phyloP scores from a whole-genome alignment of 345 rosid species.

The Microthlaspi erraticum region DNA sequence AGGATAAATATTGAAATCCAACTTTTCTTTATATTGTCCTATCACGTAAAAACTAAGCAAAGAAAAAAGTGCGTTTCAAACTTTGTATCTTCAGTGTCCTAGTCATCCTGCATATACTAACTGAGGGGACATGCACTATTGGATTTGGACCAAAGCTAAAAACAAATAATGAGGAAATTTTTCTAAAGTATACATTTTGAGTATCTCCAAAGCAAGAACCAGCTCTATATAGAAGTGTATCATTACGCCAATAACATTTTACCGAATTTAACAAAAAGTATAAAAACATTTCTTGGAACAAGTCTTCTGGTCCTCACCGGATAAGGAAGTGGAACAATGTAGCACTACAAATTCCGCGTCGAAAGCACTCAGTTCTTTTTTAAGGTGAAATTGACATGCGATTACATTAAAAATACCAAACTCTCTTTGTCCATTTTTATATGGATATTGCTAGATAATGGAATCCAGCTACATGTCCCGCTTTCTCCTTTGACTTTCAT shows the following conservation, averaged over 20 bases:
- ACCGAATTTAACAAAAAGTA: neutral
- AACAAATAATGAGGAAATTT: neutral
- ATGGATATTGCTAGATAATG: slow-evolving; percentile 28
- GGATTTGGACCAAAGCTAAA: neutral
- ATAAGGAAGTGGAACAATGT: slow-evolving; percentile 41
- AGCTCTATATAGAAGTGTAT: slow-evolving; percentile 10
- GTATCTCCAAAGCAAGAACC: neutral
- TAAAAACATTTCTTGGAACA: slow-evolving; percentile 1
- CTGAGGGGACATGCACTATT: neutral
- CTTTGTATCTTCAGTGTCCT: slow-evolving; percentile 1
- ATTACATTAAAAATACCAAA: slow-evolving; percentile 37
- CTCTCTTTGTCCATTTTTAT: slow-evolving; percentile 35
- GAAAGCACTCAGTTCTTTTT: slow-evolving; percentile 31
- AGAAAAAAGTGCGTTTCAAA: neutral
- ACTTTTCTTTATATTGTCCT: neutral
- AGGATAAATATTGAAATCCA: neutral
- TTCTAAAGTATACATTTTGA: neutral
- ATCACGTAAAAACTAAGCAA: neutral
- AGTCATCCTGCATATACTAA: slow-evolving; percentile 12
- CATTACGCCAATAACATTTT: neutral
- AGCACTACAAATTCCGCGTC: slow-evolving; percentile 39
- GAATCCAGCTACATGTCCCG: slow-evolving; percentile 43
- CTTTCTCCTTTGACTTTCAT: slow-evolving; percentile 39
- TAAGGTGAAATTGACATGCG: slow-evolving; percentile 29
- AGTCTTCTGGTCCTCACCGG: slow-evolving; percentile 31